phyloP scores from a whole-genome alignment of 139 green algal genomes.

The Chlamydomonas sp. region DNA sequence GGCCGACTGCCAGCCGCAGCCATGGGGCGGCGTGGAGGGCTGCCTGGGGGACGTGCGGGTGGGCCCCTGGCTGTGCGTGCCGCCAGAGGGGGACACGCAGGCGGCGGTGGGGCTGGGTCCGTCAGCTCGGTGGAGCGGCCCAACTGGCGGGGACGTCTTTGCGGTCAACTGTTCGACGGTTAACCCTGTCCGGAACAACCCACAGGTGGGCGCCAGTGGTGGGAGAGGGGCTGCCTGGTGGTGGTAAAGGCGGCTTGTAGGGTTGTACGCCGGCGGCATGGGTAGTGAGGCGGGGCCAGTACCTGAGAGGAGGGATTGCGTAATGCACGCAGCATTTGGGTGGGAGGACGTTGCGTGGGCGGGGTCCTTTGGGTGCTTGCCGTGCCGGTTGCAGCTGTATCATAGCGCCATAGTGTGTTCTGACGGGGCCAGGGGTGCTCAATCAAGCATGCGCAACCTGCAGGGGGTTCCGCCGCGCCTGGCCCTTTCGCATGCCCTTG shows the following conservation, averaged over 20 bases:
- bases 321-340: too few species aligned
- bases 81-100: not conserved
- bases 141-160: not conserved
- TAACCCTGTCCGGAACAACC: not conserved
- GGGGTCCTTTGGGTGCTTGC: too few species aligned
- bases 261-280: not conserved
- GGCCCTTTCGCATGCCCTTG: too few species aligned
- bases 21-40: not conserved
- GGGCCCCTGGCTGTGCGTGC: not conserved
- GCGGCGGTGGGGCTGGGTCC: not conserved
- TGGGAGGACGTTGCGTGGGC: too few species aligned
- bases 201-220: not conserved
- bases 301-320: not conserved
- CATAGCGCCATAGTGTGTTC: too few species aligned
- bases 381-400: too few species aligned
- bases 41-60: slow-evolving; percentile 1
- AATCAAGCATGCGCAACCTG: too few species aligned
- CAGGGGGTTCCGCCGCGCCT: too few species aligned
- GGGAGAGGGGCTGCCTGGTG: too few species aligned
- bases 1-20: too few species aligned
- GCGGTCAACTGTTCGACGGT: slow-evolving; percentile 12
- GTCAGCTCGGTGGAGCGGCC: not conserved
- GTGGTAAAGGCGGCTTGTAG: too few species aligned
- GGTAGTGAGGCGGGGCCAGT: not conserved
- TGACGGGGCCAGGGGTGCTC: too few species aligned